Evolutionary conservation across 2,329 filamentous ascomycete genomes (phyloP), one percentile per base, ranked within the genome.

Genomic region (Calonectria honghensis): DNA sequence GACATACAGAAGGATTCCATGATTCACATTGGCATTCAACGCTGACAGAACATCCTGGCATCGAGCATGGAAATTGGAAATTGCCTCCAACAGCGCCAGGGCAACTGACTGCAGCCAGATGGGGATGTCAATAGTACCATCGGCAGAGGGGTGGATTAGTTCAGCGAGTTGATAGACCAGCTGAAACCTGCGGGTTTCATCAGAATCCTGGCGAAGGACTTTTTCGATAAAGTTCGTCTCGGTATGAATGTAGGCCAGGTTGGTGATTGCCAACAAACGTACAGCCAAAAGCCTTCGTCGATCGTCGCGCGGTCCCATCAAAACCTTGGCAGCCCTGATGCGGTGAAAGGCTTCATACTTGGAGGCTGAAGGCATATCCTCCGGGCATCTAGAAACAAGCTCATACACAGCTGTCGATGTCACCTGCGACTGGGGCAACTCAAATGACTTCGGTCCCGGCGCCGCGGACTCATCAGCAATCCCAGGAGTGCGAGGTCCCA

Each of bases 1-100:
- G 78, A 98, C 91, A 81, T 98, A 98, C 78, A 98, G 94, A 57
- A 99, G 89, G 37, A 98, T 94, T 18, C 97, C 97, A 80, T 99
- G 97, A 80, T 98, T 98, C 48, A 98, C 96, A 79, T 96, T 98
- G 69, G 97, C 95, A 81, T 96, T 98, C 52, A 99, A 88, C n/a
- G 97, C 96, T 52, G 95, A 93, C 76, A 96, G 93, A 31, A 99
- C 94, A 83, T 99, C 97, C 41, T 92, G 88, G 37, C 93, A 91
- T 81, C 95, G 96, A 72, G 90, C 87, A 80, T 94, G 93, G 82
- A 95, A 95, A 82, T 92, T 94, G 9, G 95, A 92, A 72, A 99
- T 89, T n/a, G 95, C 94, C 83, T 98, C 96, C 66, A 99, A 88
- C 0, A 96, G 91, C 67, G 92, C 91, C 68, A 99, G 88, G 10